Conservation (phyloP, 139 green algal genomes). For the Ettlia oleoabundans region DNA sequence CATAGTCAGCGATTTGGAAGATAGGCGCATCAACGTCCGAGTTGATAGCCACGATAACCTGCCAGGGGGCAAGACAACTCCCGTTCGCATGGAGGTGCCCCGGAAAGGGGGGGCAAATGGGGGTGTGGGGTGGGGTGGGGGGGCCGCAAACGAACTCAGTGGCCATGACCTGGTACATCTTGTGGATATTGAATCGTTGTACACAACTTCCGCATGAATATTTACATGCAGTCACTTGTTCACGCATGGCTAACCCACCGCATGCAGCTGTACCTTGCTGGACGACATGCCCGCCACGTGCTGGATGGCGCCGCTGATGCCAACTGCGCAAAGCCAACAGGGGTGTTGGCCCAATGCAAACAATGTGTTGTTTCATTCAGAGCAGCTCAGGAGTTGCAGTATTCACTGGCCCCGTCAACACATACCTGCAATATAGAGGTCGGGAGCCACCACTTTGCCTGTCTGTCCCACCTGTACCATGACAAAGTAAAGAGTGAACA, state of each 20-base stretch:
- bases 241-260: background rate
- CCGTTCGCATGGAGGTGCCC: background rate
- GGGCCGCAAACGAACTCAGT: too few species aligned
- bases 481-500: background rate
- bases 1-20: slow-evolving; percentile 88
- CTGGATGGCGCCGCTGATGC: slow-evolving; percentile 96
- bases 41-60: slow-evolving; percentile 94
- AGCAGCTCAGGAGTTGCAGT: too few species aligned
- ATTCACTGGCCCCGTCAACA: background rate
- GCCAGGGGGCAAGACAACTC: background rate
- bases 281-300: slow-evolving; percentile 94
- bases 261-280: slow-evolving; percentile 57
- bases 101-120: too few species aligned
- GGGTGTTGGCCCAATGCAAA: too few species aligned
- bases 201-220: too few species aligned
- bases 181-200: too few species aligned
- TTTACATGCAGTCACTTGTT: too few species aligned
- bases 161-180: too few species aligned
- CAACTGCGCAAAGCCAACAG: slow-evolving; percentile 52
- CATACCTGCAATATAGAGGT: slow-evolving; percentile 87
- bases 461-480: slow-evolving; percentile 91
- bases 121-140: too few species aligned
- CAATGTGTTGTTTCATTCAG: too few species aligned
- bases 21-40: slow-evolving; percentile 88
- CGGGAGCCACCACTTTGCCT: slow-evolving; percentile 93